Evolutionary conservation across 495 filamentous ascomycete genomes (phyloP).

Genomic region (Penicillium argentinense): DNA sequence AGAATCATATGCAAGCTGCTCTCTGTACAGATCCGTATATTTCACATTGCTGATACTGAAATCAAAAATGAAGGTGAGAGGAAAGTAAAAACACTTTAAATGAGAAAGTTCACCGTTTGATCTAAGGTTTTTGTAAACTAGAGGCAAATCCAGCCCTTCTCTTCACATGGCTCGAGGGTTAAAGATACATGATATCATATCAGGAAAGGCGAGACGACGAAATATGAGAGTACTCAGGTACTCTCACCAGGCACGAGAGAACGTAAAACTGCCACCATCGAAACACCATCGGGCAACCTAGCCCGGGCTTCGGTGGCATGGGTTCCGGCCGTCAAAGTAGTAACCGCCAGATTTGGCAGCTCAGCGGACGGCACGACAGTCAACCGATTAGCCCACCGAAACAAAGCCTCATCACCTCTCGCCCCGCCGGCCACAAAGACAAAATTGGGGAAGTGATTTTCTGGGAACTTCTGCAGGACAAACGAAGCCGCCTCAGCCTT

Average conservation of each 20-base stretch:
- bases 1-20: no score
- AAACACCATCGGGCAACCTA: conserved; percentile 18
- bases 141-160: no score
- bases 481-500: conserved; percentile 67
- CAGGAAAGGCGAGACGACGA: no score
- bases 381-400: conserved; percentile 80
- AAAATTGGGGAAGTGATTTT: conserved; percentile 56
- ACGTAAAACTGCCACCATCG: conserved; percentile 12
- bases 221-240: neutral
- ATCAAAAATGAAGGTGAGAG: neutral
- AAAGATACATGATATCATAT: no score
- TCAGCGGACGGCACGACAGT: conserved; percentile 15
- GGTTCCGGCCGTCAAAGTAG: conserved; percentile 71
- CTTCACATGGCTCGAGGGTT: no score
- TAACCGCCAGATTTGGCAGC: conserved; percentile 50
- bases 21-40: neutral
- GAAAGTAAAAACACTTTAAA: conserved; percentile 3
- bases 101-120: neutral
- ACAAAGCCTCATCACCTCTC: conserved; percentile 79
- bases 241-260: conserved; percentile 3
- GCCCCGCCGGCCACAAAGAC: conserved; percentile 79
- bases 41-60: neutral
- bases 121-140: no score
- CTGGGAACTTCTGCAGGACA: conserved; percentile 50
- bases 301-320: conserved; percentile 30